These are phyloP conservation scores for Lophiotrema nucula DNA, from an alignment of 495 filamentous ascomycete genomes.

Conservation along the genomic window DNA sequence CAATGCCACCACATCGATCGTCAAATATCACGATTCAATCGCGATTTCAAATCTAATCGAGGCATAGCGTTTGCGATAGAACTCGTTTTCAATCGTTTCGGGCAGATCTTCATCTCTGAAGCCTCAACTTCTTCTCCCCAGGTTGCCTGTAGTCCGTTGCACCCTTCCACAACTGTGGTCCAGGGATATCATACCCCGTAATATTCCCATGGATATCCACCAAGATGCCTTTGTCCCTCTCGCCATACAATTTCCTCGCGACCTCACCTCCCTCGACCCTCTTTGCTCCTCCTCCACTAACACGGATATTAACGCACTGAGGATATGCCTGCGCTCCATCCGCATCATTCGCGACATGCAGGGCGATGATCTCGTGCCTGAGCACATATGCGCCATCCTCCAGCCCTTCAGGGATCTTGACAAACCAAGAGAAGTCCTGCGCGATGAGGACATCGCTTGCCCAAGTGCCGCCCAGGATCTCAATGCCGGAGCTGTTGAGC, in stretches of 20 bases:
- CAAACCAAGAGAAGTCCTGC: constrained; percentile 22
- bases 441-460: constrained; percentile 23
- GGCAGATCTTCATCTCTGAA: too few species aligned
- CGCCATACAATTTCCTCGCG: constrained; percentile 13
- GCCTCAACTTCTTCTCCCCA: background rate
- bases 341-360: constrained; percentile 13
- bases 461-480: constrained; percentile 8
- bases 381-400: constrained; percentile 42
- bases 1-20: too few species aligned
- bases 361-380: constrained; percentile 65
- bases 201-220: constrained; percentile 15
- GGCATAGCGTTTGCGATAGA: too few species aligned
- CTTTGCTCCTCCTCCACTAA: constrained; percentile 16
- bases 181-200: constrained; percentile 27
- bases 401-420: constrained; percentile 20
- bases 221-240: constrained; percentile 16
- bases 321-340: constrained; percentile 32
- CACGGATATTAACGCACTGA: constrained; percentile 26
- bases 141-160: background rate
- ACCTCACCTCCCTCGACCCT: constrained; percentile 15
- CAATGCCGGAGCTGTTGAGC: constrained; percentile 43
- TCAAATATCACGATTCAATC: too few species aligned
- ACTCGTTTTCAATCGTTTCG: too few species aligned
- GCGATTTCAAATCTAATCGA: too few species aligned
- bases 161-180: constrained; percentile 12